Conservation (phyloP, 768 basidiomycete genomes). For the Lactarius pseudohatsudake region DNA sequence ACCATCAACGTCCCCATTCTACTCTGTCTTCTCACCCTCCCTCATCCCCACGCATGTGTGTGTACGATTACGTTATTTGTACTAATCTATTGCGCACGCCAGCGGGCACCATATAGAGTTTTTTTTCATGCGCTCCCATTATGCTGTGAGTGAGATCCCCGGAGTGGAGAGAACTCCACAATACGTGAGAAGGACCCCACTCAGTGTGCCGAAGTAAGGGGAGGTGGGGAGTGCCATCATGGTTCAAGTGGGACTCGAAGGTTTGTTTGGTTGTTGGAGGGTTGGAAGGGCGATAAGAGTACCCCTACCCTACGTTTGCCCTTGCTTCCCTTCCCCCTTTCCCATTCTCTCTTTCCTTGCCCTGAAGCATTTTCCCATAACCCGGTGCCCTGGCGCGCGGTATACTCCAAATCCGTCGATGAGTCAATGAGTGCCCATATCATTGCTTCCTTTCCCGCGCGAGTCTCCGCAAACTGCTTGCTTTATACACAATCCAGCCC, state of each 20-base stretch:
- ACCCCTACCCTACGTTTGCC: not conserved
- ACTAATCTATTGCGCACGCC: conserved; percentile 28
- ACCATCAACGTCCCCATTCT: conserved; percentile 12
- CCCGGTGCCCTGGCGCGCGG: conserved; percentile 17
- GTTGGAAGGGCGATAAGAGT: not conserved
- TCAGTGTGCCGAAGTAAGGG: not conserved
- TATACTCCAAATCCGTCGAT: conserved; percentile 3
- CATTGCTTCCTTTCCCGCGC: conserved; percentile 9
- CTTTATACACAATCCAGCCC: not conserved
- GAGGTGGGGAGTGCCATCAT: not conserved
- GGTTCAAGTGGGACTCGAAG: not conserved
- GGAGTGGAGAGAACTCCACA: not conserved
- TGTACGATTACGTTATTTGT: conserved; percentile 31
- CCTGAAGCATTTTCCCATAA: conserved; percentile 12
- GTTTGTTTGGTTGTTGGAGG: conserved; percentile 1
- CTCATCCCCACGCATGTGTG: conserved; percentile 23
- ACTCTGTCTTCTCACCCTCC: not conserved
- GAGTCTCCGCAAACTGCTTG: conserved; percentile 6
- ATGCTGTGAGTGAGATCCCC: not conserved
- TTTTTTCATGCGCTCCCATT: not conserved
- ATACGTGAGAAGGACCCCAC: conserved; percentile 3
- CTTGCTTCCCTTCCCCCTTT: not conserved
- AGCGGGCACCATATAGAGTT: conserved; percentile 27
- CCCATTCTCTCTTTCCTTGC: not conserved
- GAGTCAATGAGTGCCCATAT: not conserved